phyloP scores from a whole-genome alignment of 139 green algal species.

The Chara braunii region DNA sequence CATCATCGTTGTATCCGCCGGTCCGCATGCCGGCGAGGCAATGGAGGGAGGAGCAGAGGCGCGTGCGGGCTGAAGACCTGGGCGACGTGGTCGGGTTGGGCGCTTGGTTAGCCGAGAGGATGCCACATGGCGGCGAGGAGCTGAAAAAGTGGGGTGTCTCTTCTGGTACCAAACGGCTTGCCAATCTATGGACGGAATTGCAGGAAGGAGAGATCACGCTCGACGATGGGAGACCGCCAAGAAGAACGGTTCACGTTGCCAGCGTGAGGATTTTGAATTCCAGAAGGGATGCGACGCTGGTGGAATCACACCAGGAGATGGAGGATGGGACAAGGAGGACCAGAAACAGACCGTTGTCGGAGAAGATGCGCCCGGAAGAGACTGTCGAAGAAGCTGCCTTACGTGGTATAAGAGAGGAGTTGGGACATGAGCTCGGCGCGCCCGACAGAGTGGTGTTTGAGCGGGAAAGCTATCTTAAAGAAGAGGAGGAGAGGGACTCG shows the following conservation, averaged over 20 bases:
- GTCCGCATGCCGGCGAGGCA: too few species aligned
- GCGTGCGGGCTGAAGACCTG: too few species aligned
- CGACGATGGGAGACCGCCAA: conserved; percentile 20
- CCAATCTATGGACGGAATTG: conserved; percentile 33
- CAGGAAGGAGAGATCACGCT: conserved; percentile 27
- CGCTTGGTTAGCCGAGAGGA: conserved; percentile 20
- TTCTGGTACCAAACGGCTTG: conserved; percentile 25
- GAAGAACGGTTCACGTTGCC: conserved; percentile 26
- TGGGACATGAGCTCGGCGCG: conserved; percentile 17
- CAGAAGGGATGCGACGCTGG: conserved; percentile 3
- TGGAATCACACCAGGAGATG: conserved; percentile 39
- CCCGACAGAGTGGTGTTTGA: conserved; percentile 7
- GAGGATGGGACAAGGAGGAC: conserved; percentile 9
- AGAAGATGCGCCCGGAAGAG: conserved; percentile 36
- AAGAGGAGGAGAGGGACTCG: conserved; percentile 36
- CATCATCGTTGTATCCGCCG: too few species aligned
- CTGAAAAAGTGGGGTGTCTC: conserved; percentile 21
- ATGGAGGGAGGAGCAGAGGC: too few species aligned
- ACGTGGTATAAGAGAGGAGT: conserved; percentile 33
- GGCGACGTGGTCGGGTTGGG: conserved; percentile 1
- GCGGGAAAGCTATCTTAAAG: conserved; percentile 10
- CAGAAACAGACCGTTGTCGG: conserved; percentile 20
- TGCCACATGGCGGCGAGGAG: conserved; percentile 15
- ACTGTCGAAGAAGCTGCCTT: conserved; percentile 22
- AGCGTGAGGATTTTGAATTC: conserved; percentile 20